Evolutionary conservation across 1,284 basidiomycete genomes (phyloP), one percentile per base, ranked within the genome.

Genomic region (Fomitopsis pinicola): DNA sequence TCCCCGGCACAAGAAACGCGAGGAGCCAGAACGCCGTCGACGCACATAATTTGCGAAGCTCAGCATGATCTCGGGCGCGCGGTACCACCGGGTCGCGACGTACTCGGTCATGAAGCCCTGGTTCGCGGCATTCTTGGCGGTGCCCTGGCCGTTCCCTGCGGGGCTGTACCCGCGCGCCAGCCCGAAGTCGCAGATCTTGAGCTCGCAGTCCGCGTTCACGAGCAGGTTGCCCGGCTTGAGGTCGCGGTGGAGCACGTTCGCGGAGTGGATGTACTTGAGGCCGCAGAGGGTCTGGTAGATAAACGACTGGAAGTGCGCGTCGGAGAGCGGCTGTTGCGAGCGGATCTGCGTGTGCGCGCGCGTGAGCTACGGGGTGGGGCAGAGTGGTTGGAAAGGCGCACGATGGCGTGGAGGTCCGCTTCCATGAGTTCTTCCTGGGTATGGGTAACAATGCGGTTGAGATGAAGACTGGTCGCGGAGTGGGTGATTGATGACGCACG

Each of bases 101-200:
- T 95, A 97, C 77, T 99, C 97, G 0, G 97, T 99, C 97, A 99
- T 99, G 79, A 99, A 98, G 0, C 96, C 95, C 68, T 95, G 94
- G 69, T 94, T 94, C 42, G 89, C 90, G 14, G 86, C 84, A 0
- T 82, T 80, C 54, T 56, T 55, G 30, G 45, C 67, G 82, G 84
- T 52, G 84, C 84, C 60, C 87, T 36, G 82, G 58, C 88, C 82
- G n/a, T 19, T 26, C 33, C 57, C 57, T 12, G 45, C 48, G 58
- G 95, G 88, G 15, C 85, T 95, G 76, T 98, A 98, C 1, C 97
- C 97, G 70, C 97, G 82, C 2, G 97, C 97, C 46, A 99, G 85
- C 53, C 97, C 97, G 74, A 99, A 99, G 77, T 99, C 97, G 73
- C 97, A 99, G 67, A 99, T 99, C 81, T 95, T 96, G 71, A 96